Evolutionary conservation across 2,329 filamentous ascomycete genomes (phyloP).

Genomic region (Sarocladium oryzae): DNA sequence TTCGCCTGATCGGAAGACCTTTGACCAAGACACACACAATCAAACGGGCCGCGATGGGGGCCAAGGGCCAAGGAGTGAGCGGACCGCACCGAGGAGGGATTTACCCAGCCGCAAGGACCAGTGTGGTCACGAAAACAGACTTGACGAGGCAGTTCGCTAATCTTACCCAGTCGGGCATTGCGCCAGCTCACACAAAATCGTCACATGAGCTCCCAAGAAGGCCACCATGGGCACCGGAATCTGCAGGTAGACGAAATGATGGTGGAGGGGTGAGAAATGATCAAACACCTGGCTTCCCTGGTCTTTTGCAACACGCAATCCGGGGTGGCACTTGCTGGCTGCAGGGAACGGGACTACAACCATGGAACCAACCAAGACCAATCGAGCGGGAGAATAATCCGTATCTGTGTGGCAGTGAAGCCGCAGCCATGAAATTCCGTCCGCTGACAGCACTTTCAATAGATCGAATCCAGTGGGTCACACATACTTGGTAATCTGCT

Average conservation of each 20-base stretch:
- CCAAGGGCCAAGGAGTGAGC: background rate
- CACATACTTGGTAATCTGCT: too few species aligned
- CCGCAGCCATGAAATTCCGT: background rate
- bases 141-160: background rate
- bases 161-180: background rate
- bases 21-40: too few species aligned
- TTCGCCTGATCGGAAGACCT: too few species aligned
- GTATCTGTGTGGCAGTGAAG: background rate
- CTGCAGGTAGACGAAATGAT: background rate
- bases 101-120: background rate
- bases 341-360: background rate
- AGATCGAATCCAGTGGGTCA: too few species aligned
- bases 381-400: background rate
- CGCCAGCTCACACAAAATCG: constrained; percentile 4
- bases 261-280: constrained; percentile 6
- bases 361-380: background rate
- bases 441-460: too few species aligned
- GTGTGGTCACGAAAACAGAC: background rate
- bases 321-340: background rate
- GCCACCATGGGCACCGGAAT: background rate
- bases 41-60: background rate
- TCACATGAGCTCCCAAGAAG: constrained; percentile 6
- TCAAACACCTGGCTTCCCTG: background rate
- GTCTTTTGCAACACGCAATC: background rate
- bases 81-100: background rate